phyloP scores from a whole-genome alignment of 2,329 filamentous ascomycete species.

The Claviceps purpurea region DNA sequence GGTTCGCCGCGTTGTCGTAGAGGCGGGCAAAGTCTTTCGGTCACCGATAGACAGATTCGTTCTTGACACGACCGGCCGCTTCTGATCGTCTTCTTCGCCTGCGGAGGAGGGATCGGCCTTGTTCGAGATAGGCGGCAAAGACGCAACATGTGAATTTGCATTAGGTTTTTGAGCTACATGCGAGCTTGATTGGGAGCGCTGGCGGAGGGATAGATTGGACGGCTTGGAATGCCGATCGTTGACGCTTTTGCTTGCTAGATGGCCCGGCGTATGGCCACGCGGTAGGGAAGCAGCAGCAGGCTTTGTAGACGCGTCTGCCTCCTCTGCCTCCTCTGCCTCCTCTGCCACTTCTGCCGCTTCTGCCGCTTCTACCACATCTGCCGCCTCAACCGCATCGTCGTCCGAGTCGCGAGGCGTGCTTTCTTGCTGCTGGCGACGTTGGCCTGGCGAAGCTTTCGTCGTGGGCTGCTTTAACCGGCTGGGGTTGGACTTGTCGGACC shows the following conservation, averaged over 20 bases:
- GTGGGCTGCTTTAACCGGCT: slow-evolving; percentile 11
- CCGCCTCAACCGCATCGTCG: slow-evolving; percentile 9
- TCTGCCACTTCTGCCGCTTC: too few relatives aligned
- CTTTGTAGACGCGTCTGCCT: slow-evolving; percentile 21
- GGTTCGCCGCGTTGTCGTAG: slow-evolving; percentile 8
- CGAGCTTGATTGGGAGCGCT: slow-evolving; percentile 39
- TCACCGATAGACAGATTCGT: slow-evolving; percentile 14
- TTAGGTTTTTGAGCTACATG: slow-evolving; percentile 18
- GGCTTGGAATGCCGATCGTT: slow-evolving; percentile 34
- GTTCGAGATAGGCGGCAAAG: slow-evolving; percentile 14
- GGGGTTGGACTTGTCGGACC: slow-evolving; percentile 17
- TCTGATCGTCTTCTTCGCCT: slow-evolving; percentile 16
- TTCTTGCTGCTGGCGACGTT: slow-evolving; percentile 3
- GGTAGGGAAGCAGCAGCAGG: slow-evolving; percentile 23
- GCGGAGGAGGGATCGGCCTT: slow-evolving; percentile 15
- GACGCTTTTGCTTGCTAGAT: slow-evolving; percentile 43
- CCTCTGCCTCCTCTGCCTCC: too few relatives aligned
- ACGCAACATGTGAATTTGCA: slow-evolving; percentile 10
- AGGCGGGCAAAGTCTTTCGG: slow-evolving; percentile 8
- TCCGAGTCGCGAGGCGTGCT: slow-evolving; percentile 14
- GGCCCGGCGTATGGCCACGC: slow-evolving; percentile 49
- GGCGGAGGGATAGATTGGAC: slow-evolving; percentile 38
- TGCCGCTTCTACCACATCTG: too few relatives aligned
- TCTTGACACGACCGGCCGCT: slow-evolving; percentile 9
- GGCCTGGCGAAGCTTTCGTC: slow-evolving; percentile 10